phyloP scores from a whole-genome alignment of 2,329 filamentous ascomycete species.

The Colletotrichum echinochloae region DNA sequence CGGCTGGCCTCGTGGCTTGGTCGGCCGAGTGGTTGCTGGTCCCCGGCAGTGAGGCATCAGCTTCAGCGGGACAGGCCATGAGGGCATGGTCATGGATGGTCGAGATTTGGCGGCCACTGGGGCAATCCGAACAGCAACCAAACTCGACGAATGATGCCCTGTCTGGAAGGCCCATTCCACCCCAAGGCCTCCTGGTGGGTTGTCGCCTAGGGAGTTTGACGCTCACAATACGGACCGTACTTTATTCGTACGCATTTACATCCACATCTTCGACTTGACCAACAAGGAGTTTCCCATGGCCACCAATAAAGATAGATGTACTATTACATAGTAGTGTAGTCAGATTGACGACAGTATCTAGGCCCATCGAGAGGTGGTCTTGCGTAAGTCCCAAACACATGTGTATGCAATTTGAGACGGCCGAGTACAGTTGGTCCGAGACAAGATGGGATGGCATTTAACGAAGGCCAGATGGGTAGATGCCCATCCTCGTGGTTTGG shows the following conservation, averaged over 20 bases:
- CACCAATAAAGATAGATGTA: background rate
- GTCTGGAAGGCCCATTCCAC: background rate
- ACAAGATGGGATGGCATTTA: slow-evolving; percentile 32
- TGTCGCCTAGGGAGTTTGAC: slow-evolving; percentile 19
- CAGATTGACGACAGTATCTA: background rate
- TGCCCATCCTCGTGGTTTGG: slow-evolving; percentile 11
- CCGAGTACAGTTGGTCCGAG: slow-evolving; percentile 3
- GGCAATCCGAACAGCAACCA: slow-evolving; percentile 1
- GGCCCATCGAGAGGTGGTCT: background rate
- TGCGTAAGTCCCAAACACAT: background rate
- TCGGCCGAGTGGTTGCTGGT: slow-evolving; percentile 35
- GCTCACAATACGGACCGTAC: slow-evolving; percentile 20
- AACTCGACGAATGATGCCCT: background rate
- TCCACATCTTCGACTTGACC: background rate
- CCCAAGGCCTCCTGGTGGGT: slow-evolving; percentile 10
- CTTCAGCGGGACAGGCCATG: background rate
- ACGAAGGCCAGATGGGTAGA: background rate
- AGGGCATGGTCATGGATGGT: background rate
- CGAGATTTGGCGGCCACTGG: slow-evolving; percentile 1
- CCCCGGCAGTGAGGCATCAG: slow-evolving; percentile 20
- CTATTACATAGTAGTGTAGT: background rate
- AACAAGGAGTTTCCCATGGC: slow-evolving; percentile 15
- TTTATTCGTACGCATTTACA: background rate
- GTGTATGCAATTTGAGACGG: slow-evolving; percentile 12
- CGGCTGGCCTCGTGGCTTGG: slow-evolving; percentile 32